Percentiles rank a stretch among this genome's conserved stretches.
Evolutionary conservation across 2,329 filamentous ascomycete genomes (phyloP).

Genomic region (Epicoccum nigrum): DNA sequence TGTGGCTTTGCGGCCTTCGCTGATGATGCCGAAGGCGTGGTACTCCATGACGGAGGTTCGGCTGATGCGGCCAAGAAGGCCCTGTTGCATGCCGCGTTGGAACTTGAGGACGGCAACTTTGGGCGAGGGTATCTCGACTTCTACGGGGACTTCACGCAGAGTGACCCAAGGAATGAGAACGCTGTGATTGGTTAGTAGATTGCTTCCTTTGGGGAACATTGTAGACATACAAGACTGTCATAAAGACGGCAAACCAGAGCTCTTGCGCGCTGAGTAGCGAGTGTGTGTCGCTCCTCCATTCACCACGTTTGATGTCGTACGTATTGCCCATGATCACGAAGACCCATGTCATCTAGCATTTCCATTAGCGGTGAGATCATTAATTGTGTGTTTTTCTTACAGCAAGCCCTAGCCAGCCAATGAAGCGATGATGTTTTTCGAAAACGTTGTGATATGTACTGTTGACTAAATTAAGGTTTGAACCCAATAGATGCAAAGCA

Average conservation of each 20-base stretch:
- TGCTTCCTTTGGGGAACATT: background rate
- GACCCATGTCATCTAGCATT: slow-evolving; percentile 40
- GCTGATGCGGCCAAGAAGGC: slow-evolving; percentile 42
- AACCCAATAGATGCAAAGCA: background rate
- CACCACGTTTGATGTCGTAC: slow-evolving; percentile 43
- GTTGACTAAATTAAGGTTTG: slow-evolving; percentile 18
- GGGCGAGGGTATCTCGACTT: slow-evolving; percentile 43
- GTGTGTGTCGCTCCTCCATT: slow-evolving; percentile 37
- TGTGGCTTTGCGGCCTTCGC: slow-evolving; percentile 36
- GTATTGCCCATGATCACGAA: slow-evolving; percentile 43
- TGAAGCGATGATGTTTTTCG: slow-evolving; percentile 44
- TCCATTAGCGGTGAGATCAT: slow-evolving; percentile 7
- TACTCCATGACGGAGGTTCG: slow-evolving; percentile 48
- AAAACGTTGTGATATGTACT: slow-evolving; percentile 47
- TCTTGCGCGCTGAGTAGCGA: slow-evolving; percentile 42
- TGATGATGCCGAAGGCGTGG: slow-evolving; percentile 47
- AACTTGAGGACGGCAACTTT: slow-evolving; percentile 45
- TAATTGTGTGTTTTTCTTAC: slow-evolving; percentile 20
- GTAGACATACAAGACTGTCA: slow-evolving; percentile 43
- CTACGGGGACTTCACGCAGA: slow-evolving; percentile 42
- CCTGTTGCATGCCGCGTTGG: slow-evolving; percentile 46
- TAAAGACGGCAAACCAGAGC: slow-evolving; percentile 45
- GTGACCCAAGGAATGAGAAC: slow-evolving; percentile 45
- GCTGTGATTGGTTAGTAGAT: slow-evolving; percentile 24
- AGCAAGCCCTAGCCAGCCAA: slow-evolving; percentile 45